phyloP scores from a whole-genome alignment of 495 filamentous ascomycete genomes.

The Amphirosellinia nigrospora region DNA sequence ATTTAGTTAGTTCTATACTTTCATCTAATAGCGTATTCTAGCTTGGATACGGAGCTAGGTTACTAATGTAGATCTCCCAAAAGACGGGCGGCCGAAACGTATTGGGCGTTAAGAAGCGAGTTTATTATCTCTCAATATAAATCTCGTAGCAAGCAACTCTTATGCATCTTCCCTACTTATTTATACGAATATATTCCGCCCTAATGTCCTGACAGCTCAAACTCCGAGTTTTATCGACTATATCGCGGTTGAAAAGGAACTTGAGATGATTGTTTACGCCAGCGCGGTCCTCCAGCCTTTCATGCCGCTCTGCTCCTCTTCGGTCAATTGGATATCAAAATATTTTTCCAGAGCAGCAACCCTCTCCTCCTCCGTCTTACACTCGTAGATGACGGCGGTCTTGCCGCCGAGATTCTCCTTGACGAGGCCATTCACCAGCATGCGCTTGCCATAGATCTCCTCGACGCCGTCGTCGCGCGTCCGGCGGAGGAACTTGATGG shows the following conservation, averaged over 20 bases:
- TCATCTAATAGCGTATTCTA: too few species aligned
- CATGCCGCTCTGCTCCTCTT: constrained; percentile 58
- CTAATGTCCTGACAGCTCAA: not conserved
- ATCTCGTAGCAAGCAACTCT: not conserved
- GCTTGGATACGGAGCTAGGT: too few species aligned
- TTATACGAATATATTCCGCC: not conserved
- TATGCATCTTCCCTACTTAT: not conserved
- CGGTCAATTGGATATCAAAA: constrained; percentile 61
- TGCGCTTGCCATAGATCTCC: constrained; percentile 63
- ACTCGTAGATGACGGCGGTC: constrained; percentile 57
- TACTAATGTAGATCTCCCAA: too few species aligned
- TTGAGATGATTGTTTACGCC: not conserved
- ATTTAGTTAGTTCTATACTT: too few species aligned
- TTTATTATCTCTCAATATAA: too few species aligned
- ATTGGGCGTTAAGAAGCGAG: too few species aligned
- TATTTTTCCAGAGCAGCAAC: constrained; percentile 56
- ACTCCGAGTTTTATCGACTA: not conserved
- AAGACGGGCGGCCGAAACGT: too few species aligned
- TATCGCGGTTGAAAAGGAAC: not conserved
- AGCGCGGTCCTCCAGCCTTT: constrained; percentile 56
- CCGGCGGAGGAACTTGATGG: constrained; percentile 62
- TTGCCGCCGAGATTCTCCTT: constrained; percentile 65
- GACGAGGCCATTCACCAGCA: constrained; percentile 59
- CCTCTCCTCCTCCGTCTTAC: constrained; percentile 58
- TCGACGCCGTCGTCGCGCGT: constrained; percentile 39